Percentiles rank a stretch among this genome's conserved stretches.
Conservation (phyloP, 441 rosid genomes). For the Populus hybrid region DNA sequence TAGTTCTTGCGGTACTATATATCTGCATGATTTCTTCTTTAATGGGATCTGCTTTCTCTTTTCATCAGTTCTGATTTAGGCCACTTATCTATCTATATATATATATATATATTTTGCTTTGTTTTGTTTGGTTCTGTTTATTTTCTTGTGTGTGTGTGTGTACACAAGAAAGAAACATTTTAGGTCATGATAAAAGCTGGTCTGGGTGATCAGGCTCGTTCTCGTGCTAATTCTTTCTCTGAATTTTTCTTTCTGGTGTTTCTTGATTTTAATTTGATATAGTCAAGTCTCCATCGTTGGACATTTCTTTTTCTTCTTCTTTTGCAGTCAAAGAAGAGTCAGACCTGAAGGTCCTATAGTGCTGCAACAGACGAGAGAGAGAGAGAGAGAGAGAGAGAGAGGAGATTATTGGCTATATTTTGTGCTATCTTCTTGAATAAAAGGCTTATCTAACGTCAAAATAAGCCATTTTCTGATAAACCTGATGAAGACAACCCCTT, state of each 20-base stretch:
- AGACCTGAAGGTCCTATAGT: conserved; percentile 29
- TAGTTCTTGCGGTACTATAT: conserved; percentile 82
- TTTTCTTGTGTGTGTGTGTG: background rate
- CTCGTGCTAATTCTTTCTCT: conserved; percentile 19
- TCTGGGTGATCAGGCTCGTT: conserved; percentile 21
- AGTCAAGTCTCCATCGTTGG: conserved; percentile 65
- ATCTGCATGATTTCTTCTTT: conserved; percentile 5
- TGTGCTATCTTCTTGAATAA: conserved; percentile 12
- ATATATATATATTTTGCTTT: background rate
- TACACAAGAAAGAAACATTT: conserved; percentile 5
- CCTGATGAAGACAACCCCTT: conserved; percentile 33
- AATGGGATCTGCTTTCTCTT: background rate
- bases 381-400: conserved; percentile 7
- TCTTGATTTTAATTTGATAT: conserved; percentile 25
- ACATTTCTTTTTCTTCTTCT: conserved; percentile 35
- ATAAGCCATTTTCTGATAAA: conserved; percentile 18
- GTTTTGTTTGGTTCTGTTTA: background rate
- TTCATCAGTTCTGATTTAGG: background rate
- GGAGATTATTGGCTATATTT: background rate
- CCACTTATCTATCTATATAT: background rate
- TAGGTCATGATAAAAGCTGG: conserved; percentile 30
- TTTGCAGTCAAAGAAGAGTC: conserved; percentile 68
- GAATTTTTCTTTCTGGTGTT: conserved; percentile 15
- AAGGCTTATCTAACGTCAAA: conserved; percentile 16
- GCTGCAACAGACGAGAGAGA: conserved; percentile 3